Percentiles rank a stretch among this genome's conserved stretches.
Conservation (phyloP, 192 early-diverging fungal genomes). For the Backusella macrospora region DNA sequence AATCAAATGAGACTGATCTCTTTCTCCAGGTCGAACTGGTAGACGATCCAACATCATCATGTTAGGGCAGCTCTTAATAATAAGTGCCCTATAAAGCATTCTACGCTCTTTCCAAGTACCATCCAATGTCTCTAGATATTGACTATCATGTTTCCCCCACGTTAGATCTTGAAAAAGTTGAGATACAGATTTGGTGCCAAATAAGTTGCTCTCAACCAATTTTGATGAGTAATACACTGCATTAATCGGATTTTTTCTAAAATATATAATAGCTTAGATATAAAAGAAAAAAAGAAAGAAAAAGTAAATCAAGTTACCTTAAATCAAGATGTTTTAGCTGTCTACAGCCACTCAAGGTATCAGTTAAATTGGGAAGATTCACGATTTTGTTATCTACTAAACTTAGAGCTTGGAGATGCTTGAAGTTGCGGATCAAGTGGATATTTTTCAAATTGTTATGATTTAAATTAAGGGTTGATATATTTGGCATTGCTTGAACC, state of each 20-base stretch:
- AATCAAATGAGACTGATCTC: neutral
- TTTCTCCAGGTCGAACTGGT: neutral
- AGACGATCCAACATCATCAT: neutral
- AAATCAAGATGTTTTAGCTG: conserved; percentile 2
- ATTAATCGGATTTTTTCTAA: no score
- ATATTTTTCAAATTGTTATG: neutral
- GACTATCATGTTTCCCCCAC: conserved; percentile 1
- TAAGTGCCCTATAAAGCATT: conserved; percentile 17
- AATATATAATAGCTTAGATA: no score
- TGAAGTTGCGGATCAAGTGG: neutral
- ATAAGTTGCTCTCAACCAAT: neutral
- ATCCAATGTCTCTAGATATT: neutral
- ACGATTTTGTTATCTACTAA: neutral
- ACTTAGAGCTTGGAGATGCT: neutral
- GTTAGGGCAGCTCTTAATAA: neutral
- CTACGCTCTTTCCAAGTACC: conserved; percentile 13
- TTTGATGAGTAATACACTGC: neutral
- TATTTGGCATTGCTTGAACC: neutral
- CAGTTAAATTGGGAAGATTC: neutral
- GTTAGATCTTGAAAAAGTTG: conserved; percentile 10
- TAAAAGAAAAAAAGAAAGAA: no score
- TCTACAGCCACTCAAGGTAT: neutral
- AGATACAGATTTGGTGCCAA: neutral
- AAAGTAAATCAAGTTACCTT: neutral
- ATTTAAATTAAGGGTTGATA: neutral